Percentiles rank a stretch among this genome's conserved stretches.
phyloP scores from a whole-genome alignment of 257 asterid genomes.

The Ajuga chamaepitys region DNA sequence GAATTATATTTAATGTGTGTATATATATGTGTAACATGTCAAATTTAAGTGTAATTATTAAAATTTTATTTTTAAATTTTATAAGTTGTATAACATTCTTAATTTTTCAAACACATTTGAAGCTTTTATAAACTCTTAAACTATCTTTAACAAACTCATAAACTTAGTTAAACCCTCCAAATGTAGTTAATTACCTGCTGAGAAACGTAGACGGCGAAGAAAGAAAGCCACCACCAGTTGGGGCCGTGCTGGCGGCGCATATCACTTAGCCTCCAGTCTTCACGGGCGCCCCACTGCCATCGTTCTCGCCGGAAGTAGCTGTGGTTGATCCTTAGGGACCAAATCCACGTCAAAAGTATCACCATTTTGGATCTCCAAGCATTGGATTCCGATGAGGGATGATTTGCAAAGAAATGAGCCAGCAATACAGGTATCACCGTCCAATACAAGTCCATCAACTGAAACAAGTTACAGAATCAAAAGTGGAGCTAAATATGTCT shows the following conservation, averaged over 20 bases:
- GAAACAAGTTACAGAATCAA: constrained; percentile 10
- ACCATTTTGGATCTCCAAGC: constrained; percentile 60
- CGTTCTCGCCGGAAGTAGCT: constrained; percentile 91
- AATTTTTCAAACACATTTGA: no score
- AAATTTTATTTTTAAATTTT: no score
- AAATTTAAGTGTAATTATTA: no score
- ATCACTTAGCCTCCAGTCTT: constrained; percentile 87
- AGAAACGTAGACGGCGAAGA: constrained; percentile 66
- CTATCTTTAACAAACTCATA: no score
- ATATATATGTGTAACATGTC: no score
- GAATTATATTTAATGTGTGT: no score
- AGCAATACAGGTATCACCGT: constrained; percentile 80
- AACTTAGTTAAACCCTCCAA: no score
- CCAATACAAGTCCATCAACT: constrained; percentile 95
- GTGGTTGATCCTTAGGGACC: constrained; percentile 75
- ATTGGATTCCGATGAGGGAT: constrained; percentile 42
- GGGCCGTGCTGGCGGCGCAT: constrained; percentile 54
- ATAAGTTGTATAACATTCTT: no score
- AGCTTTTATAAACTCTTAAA: no score
- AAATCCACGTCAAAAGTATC: constrained; percentile 48
- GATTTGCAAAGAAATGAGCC: constrained; percentile 53
- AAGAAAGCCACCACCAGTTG: constrained; percentile 88
- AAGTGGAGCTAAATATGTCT: not conserved
- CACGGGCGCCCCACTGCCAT: constrained; percentile 92
- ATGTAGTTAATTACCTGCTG: constrained; percentile 53